A percentile compares a stretch with the other conserved stretches of the same genome.
phyloP scores from a whole-genome alignment of 2,329 filamentous ascomycete species.

The Gaeumannomyces tritici region DNA sequence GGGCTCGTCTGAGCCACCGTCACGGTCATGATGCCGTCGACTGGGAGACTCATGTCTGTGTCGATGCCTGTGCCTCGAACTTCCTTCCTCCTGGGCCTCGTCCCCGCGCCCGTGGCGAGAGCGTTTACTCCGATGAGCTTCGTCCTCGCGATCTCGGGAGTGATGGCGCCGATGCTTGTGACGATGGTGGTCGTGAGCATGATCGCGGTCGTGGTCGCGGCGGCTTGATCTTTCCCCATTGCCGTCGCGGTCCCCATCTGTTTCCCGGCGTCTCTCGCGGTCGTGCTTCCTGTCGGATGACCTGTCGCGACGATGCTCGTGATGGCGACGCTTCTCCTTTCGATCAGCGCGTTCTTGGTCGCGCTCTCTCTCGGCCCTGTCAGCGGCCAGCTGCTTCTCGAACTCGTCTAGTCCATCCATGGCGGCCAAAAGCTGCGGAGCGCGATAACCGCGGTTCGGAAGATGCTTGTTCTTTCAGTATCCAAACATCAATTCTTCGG shows the following conservation, averaged over 20 bases:
- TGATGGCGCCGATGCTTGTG: constrained; percentile 27
- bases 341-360: constrained; percentile 15
- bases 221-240: constrained; percentile 17
- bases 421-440: neutral
- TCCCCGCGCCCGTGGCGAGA: constrained; percentile 41
- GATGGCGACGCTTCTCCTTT: constrained; percentile 15
- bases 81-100: constrained; percentile 20
- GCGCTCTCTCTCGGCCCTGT: constrained; percentile 21
- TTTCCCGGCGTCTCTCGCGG: constrained; percentile 13
- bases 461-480: too few relatives aligned
- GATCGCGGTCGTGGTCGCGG: constrained; percentile 31
- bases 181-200: constrained; percentile 51
- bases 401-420: constrained; percentile 22
- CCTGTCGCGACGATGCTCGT: constrained; percentile 16
- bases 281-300: constrained; percentile 17
- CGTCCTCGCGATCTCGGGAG: constrained; percentile 22
- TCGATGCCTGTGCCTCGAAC: constrained; percentile 30
- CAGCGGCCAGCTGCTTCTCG: constrained; percentile 27
- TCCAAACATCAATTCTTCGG: neutral
- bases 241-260: constrained; percentile 16
- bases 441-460: too few relatives aligned
- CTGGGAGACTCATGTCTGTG: constrained; percentile 16
- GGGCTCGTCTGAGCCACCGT: constrained; percentile 17
- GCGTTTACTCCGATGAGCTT: constrained; percentile 53
- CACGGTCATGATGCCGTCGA: constrained; percentile 17